phyloP scores from a whole-genome alignment of 2,329 filamentous ascomycete species.

The Sporothrix schenckii region DNA sequence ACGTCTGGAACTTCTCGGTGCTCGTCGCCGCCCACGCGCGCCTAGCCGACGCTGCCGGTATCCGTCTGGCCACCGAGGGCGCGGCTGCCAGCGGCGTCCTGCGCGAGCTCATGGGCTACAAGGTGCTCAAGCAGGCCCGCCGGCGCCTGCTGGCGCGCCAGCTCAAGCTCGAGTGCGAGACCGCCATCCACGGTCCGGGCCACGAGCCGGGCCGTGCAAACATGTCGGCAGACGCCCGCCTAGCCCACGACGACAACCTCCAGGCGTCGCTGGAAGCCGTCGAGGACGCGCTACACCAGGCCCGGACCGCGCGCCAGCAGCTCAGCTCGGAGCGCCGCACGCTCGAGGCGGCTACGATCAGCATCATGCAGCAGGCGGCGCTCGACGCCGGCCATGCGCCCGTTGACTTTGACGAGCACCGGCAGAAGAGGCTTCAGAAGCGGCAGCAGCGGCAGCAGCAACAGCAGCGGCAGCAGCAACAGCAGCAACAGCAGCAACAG shows the following conservation, averaged over 20 bases:
- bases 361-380: slow-evolving; percentile 43
- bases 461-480: background rate
- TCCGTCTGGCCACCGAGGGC: slow-evolving; percentile 38
- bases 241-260: background rate
- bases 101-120: slow-evolving; percentile 35
- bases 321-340: slow-evolving; percentile 35
- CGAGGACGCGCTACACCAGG: slow-evolving; percentile 36
- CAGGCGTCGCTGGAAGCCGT: slow-evolving; percentile 36
- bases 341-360: slow-evolving; percentile 38
- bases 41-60: slow-evolving; percentile 38
- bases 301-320: slow-evolving; percentile 34
- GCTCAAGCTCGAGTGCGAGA: slow-evolving; percentile 19
- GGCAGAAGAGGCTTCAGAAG: background rate
- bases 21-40: slow-evolving; percentile 39
- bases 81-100: slow-evolving; percentile 34
- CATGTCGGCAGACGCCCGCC: background rate
- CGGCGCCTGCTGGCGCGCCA: slow-evolving; percentile 31
- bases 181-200: background rate
- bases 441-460: background rate
- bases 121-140: slow-evolving; percentile 36
- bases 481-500: background rate
- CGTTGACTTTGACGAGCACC: slow-evolving; percentile 37
- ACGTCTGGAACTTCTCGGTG: slow-evolving; percentile 42
- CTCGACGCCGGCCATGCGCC: slow-evolving; percentile 37
- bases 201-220: background rate